Base-by-base conservation (phyloP, 371 early-diverging fungal species). In the Mortierella sp. region DNA sequence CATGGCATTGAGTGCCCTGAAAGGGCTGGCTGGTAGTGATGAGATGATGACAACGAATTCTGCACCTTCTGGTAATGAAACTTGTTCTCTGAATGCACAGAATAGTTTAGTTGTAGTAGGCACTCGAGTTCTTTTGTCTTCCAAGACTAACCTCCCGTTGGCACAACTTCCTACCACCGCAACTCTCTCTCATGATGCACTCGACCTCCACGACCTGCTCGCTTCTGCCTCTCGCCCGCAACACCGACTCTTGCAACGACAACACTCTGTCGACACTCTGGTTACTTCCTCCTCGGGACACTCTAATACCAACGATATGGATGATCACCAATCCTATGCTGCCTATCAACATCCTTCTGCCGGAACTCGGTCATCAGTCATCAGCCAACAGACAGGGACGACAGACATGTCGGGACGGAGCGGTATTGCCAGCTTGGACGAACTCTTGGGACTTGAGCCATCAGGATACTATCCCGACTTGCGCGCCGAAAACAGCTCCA, bases 51-150 rank as follows among this genome's bases (percentile, higher is more conserved):
- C 74, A 42, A 80, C 55, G n/a, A 78, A 74, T 42, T 75, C 80
- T 71, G 78, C 73, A 57, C 78, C 76, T 26, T 80, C 84, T 74
- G 78, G 84, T 84, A 84, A 80, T 14, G 55, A 34, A 73, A 55
- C 42, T 34, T 68, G 24, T 28, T 75, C 47, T n/a, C 24, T 47
- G 44, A 31, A 55, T 48, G 10, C 34, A 28, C 42, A 3, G 10
- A 14, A 54, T 57, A 44, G 60, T 42, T 55, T 34, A 26, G 70
- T 45, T 6, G 54, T 68, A 42, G 54, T 65, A 31, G 70, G 16
- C 14, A 72, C 57, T 21, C 42, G 21, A 45, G 26, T 26, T 42
- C 55, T 13, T 21, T 44, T 52, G 54, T 70, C 54, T 16, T 50
- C 45, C 11, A 26, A 55, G 73, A 77, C 76, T 75, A 73, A 80